Base-by-base conservation (phyloP, 169 alveolate genomes). In the Plasmodium knowlesi region DNA sequence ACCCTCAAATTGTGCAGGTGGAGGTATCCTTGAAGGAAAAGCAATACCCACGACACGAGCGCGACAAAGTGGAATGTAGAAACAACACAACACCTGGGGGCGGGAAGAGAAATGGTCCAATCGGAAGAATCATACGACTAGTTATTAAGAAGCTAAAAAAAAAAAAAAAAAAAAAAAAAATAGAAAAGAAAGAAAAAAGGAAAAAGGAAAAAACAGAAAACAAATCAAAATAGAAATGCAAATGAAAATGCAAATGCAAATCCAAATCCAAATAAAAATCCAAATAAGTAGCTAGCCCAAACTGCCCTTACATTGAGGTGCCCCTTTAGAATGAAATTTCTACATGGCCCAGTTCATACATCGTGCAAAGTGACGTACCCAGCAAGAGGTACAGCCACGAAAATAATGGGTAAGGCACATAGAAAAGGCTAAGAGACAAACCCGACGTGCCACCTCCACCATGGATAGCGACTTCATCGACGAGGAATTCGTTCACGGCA, bases 381-480 rank as follows among this genome's bases (percentile, higher is more conserved):
- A 43, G 54, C 4, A n/a, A 2, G n/a, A 43, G 54, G n/a, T 43
- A 43, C 54, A 9, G 4, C n/a, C 0, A 10, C 5, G 22, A 14
- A 12, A 50, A 14, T n/a, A 50, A 14, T 5, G 6, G 6, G 6
- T 14, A 50, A 50, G 61, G 22, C 19, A 50, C 8, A 50, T 32
- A 39, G 61, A 3, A 14, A 3, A 16, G 61, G 54, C 5, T 43
- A 43, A 43, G n/a, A 1, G n/a, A 43, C 54, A 43, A 9, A 61
- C 37, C 28, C 34, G 8, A 67, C 37, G 0, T 0, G 16, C 41
- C 14, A 1, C 37, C 34, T 9, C 32, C 37, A 86, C 30, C 34
- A 88, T 88, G 94, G 94, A 88, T 54, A 88, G 94, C 37, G 94
- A 88, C 71, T 22, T 88, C 19, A 67, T 88, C 25, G 94, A 88